These are phyloP conservation scores for Cystobasidium sp. DNA, from an alignment of 1,284 basidiomycete species.

Conservation along the genomic window DNA sequence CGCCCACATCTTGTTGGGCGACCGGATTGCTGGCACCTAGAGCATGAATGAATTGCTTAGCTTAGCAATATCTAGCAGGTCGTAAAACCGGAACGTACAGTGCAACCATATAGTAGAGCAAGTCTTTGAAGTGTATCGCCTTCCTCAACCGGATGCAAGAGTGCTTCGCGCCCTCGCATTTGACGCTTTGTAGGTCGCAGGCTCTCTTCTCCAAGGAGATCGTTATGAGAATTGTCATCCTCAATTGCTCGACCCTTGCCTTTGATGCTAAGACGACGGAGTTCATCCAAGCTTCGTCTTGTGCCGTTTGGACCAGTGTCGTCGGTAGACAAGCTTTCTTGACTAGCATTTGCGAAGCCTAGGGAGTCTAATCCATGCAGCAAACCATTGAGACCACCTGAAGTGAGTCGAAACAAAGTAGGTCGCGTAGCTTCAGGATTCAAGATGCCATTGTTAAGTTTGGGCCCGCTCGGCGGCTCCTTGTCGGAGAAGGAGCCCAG, in stretches of 20 bases:
- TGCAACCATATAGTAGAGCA: conserved; percentile 82
- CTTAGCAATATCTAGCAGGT: too few relatives aligned
- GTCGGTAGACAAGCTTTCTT: conserved; percentile 36
- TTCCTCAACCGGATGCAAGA: conserved; percentile 53
- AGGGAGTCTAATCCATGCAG: conserved; percentile 33
- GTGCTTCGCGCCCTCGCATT: conserved; percentile 26
- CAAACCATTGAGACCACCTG: conserved; percentile 16
- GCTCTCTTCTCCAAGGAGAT: conserved; percentile 12
- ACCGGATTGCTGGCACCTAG: conserved; percentile 71
- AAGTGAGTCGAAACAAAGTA: conserved; percentile 30
- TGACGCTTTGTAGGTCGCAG: background rate
- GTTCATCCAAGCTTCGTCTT: conserved; percentile 37
- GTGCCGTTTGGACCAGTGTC: conserved; percentile 11
- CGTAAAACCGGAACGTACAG: conserved; percentile 58
- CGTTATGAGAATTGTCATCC: background rate
- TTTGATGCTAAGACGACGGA: conserved; percentile 36
- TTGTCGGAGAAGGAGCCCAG: background rate
- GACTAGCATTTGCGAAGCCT: conserved; percentile 21
- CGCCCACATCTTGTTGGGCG: conserved; percentile 86
- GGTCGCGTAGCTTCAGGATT: conserved; percentile 33
- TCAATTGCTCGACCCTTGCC: conserved; percentile 33
- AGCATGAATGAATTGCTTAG: too few relatives aligned
- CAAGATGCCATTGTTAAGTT: background rate
- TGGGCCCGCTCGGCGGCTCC: background rate
- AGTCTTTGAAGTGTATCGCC: conserved; percentile 81